These are phyloP conservation scores for Pseudopediastrum boryanum DNA, from an alignment of 139 green algal species.

Conservation along the genomic window DNA sequence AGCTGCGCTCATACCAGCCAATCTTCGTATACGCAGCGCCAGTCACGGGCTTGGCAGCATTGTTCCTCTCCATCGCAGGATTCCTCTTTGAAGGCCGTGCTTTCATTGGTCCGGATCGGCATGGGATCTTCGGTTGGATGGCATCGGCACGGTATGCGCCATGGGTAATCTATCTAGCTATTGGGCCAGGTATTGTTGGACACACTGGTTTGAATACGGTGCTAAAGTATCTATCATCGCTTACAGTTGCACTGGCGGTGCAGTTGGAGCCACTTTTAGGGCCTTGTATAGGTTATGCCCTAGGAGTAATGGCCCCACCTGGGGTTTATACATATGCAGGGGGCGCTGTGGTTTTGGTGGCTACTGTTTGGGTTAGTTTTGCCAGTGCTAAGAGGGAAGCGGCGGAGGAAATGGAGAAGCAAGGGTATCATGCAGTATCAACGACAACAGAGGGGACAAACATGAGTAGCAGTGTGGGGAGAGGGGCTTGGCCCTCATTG, in stretches of 20 bases:
- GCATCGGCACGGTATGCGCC: slow-evolving; percentile 39
- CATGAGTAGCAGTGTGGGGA: too few relatives aligned
- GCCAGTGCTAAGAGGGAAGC: slow-evolving; percentile 10
- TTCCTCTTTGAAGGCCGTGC: slow-evolving; percentile 25
- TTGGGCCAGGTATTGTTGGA: slow-evolving; percentile 70
- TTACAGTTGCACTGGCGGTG: slow-evolving; percentile 71
- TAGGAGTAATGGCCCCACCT: slow-evolving; percentile 55
- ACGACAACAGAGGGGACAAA: too few relatives aligned
- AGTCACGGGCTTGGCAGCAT: slow-evolving; percentile 56
- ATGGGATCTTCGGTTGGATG: slow-evolving; percentile 70
- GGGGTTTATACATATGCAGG: slow-evolving; percentile 59
- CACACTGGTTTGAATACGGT: slow-evolving; percentile 77
- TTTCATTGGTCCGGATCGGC: background rate
- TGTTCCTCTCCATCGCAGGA: slow-evolving; percentile 28
- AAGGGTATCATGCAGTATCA: too few relatives aligned
- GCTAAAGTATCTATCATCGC: slow-evolving; percentile 59
- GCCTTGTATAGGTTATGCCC: slow-evolving; percentile 70
- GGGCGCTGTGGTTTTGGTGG: slow-evolving; percentile 59
- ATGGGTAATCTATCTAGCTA: slow-evolving; percentile 69
- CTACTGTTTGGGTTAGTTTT: slow-evolving; percentile 51
- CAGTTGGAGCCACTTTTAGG: slow-evolving; percentile 84
- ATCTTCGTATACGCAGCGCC: slow-evolving; percentile 65
- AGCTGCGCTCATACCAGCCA: slow-evolving; percentile 22
- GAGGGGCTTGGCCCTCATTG: too few relatives aligned
- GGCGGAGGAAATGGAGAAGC: slow-evolving; percentile 7